Evolutionary conservation across 2,329 filamentous ascomycete genomes (phyloP).

Genomic region (Clonostachys rosea): DNA sequence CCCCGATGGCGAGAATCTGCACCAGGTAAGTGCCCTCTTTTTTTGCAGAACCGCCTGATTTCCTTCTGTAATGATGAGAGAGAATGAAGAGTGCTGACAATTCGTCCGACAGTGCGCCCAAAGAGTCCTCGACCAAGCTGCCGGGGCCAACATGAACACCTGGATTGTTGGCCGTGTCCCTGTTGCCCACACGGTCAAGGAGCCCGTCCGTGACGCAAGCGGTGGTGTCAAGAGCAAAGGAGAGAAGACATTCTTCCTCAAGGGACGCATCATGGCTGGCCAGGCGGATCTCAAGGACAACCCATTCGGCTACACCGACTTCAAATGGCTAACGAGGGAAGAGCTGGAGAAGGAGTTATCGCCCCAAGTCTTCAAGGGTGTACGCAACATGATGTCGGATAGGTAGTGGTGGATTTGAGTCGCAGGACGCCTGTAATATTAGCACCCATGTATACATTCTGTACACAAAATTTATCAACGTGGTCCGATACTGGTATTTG

Average conservation of each 20-base stretch:
- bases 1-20: conserved; percentile 67
- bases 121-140: conserved; percentile 70
- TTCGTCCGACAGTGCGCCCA: conserved; percentile 63
- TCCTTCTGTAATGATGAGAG: background rate
- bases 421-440: background rate
- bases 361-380: conserved; percentile 64
- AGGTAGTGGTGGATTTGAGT: conserved; percentile 41
- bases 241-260: conserved; percentile 92
- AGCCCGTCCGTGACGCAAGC: conserved; percentile 39
- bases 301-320: conserved; percentile 70
- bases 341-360: conserved; percentile 70
- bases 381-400: conserved; percentile 81
- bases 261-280: conserved; percentile 94
- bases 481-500: too few relatives aligned
- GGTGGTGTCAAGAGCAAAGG: conserved; percentile 44
- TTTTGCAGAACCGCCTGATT: background rate
- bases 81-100: background rate
- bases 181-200: conserved; percentile 69
- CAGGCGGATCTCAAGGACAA: conserved; percentile 78
- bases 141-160: conserved; percentile 95
- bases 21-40: conserved; percentile 59
- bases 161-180: conserved; percentile 94
- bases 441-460: background rate
- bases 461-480: conserved; percentile 3
- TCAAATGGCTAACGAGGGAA: conserved; percentile 88